phyloP scores from a whole-genome alignment of 495 filamentous ascomycete genomes.

The Hypoxylon rickii region DNA sequence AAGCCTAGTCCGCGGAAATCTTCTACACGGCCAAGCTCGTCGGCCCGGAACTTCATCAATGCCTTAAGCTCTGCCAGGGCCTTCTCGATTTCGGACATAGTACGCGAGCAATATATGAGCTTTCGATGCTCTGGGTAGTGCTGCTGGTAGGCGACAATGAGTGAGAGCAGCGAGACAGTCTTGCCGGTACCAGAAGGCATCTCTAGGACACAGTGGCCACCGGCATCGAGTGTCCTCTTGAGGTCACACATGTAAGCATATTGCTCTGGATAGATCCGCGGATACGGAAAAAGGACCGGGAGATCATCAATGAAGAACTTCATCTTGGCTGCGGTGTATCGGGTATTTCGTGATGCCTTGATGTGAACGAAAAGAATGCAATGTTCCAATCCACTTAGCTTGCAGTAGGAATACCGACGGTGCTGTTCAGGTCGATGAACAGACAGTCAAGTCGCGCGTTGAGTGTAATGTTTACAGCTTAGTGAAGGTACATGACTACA shows the following conservation, averaged over 20 bases:
- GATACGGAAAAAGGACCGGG: conserved; percentile 94
- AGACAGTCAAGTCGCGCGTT: no score
- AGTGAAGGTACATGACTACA: no score
- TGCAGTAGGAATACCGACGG: not conserved
- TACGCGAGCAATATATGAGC: conserved; percentile 98
- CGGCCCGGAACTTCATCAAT: conserved; percentile 89
- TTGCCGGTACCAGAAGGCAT: conserved; percentile 99
- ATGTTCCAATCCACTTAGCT: no score
- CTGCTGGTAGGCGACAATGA: conserved; percentile 96
- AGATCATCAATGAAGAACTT: conserved; percentile 98
- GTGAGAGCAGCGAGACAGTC: conserved; percentile 90
- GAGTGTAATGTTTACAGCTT: no score
- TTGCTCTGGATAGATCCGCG: conserved; percentile 86
- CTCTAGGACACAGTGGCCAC: conserved; percentile 96
- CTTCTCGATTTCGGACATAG: conserved; percentile 96
- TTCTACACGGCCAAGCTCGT: conserved; percentile 84
- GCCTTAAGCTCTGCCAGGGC: conserved; percentile 88
- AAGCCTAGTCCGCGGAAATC: conserved; percentile 91
- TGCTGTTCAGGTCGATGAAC: no score
- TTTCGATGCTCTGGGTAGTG: conserved; percentile 89
- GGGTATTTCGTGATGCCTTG: no score
- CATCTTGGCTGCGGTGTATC: conserved; percentile 67
- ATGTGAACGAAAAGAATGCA: no score
- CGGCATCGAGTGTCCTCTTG: conserved; percentile 92
- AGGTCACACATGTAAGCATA: conserved; percentile 91